Evolutionary conservation across 805 yeast species (phyloP), one percentile per base, ranked within the genome.

Genomic region (Yamadazyma nakazawae): DNA sequence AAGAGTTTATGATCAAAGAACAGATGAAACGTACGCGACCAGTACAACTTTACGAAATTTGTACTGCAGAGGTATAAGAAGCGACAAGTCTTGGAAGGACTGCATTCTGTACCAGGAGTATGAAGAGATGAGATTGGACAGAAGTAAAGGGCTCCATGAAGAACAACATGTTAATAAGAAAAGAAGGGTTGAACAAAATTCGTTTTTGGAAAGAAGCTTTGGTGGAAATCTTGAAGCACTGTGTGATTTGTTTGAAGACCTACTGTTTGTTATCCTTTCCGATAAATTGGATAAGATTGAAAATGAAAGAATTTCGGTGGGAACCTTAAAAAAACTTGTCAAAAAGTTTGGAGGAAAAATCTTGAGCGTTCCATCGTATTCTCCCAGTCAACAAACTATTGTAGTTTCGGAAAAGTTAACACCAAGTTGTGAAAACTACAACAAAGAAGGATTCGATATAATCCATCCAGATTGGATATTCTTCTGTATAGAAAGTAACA

Each of bases 21-120:
- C 63, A 2, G 69, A 64, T 14, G 62, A 58, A 11, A 70, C 72
- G 2, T 90, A 80, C 54, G 82, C 81, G 2, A 79, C 82, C 0
- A 87, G 83, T 0, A 72, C 84, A 6, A 88, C 97, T 0, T 67
- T 92, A 14, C 78, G 88, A 52, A 85, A 88, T 55, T 87, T 94
- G 0, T 82, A 88, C 60, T 84, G 90, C 57, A 72, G 84, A 35
- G 54, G 76, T 4, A 69, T 91, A 1, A 62, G 97, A 40, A 71
- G 71, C 2, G 97, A 92, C 59, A 88, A 88, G 57, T 70, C 73
- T 39, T 78, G 79, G 72, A 68, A 65, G 11, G 76, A 77, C 9
- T 74, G 84, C 24, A 67, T 82, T 21, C 77, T 86, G 2, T 52
- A 82, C 2, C 71, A 70, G 11, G 88, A 84, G 30, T 83, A 79